Conservation (phyloP, 805 yeast genomes). For the Blastobotrys robertii region DNA sequence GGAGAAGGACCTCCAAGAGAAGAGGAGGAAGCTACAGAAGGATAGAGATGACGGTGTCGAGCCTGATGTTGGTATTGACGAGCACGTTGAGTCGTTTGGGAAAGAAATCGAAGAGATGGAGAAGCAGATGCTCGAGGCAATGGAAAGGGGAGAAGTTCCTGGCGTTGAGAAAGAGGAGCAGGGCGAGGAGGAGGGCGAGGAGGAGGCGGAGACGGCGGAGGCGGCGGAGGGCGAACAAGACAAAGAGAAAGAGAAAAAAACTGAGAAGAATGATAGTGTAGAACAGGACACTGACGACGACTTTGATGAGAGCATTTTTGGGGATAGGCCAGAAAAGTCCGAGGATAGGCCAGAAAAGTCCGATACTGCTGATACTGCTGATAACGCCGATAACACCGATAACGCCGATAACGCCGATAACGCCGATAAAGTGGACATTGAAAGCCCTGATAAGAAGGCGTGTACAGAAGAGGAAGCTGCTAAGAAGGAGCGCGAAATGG, state of each 20-base stretch:
- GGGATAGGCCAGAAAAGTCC: conserved; percentile 2
- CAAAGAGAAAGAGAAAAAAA: conserved; percentile 4
- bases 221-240: conserved; percentile 14
- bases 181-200: conserved; percentile 6
- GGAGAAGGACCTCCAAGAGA: conserved; percentile 13
- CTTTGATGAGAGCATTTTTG: conserved; percentile 1
- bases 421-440: conserved; percentile 9
- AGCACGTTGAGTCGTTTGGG: conserved; percentile 1
- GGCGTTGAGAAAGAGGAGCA: background rate
- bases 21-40: conserved; percentile 8
- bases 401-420: conserved; percentile 4
- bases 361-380: conserved; percentile 1
- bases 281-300: conserved; percentile 7
- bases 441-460: conserved; percentile 1
- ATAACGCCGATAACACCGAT: conserved; percentile 6
- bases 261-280: conserved; percentile 1
- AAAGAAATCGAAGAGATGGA: conserved; percentile 4
- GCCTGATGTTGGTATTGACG: conserved; percentile 3
- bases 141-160: background rate
- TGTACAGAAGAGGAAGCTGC: conserved; percentile 1
- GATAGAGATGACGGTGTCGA: conserved; percentile 10
- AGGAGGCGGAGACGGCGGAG: conserved; percentile 8
- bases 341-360: too few relatives aligned
- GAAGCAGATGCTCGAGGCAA: background rate
- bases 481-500: conserved; percentile 1